A percentile compares a stretch with the other conserved stretches of the same genome.
Evolutionary conservation across 345 rosid species (phyloP).

Genomic region (Ricinus communis): DNA sequence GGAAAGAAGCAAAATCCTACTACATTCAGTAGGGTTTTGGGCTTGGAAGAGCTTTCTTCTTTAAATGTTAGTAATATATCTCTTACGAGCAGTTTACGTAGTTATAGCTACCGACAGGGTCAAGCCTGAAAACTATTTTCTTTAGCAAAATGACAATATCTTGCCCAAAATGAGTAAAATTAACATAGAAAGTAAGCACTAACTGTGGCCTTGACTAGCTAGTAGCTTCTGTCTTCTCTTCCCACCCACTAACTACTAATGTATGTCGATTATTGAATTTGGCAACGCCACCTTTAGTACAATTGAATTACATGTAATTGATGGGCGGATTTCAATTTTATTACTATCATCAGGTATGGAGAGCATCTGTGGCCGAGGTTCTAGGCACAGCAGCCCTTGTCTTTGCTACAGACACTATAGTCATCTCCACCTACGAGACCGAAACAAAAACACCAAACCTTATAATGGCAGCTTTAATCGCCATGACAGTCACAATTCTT

Average conservation of each 20-base stretch:
- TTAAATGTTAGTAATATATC: not conserved
- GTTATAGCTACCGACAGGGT: too few relatives aligned
- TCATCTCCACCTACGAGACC: slow-evolving; percentile 22
- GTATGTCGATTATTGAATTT: too few relatives aligned
- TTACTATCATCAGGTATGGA: slow-evolving; percentile 30
- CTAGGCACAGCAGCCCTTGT: slow-evolving; percentile 27
- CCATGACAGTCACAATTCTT: slow-evolving; percentile 20
- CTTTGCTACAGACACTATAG: slow-evolving; percentile 21
- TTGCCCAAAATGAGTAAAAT: too few relatives aligned
- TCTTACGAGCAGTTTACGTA: not conserved
- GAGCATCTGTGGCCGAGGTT: slow-evolving; percentile 27
- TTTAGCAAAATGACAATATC: too few relatives aligned
- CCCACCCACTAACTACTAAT: too few relatives aligned
- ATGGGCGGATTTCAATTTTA: too few relatives aligned
- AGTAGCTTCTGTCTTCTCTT: too few relatives aligned
- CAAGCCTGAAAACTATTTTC: too few relatives aligned
- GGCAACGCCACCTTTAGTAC: too few relatives aligned
- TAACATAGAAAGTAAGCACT: too few relatives aligned
- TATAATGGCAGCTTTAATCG: slow-evolving; percentile 15
- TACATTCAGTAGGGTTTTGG: slow-evolving; percentile 3
- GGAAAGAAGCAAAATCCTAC: slow-evolving; percentile 1
- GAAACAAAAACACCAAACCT: slow-evolving; percentile 22
- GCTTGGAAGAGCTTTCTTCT: slow-evolving; percentile 23
- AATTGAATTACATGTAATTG: too few relatives aligned
- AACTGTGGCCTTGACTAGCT: too few relatives aligned